Evolutionary conservation across 2,329 filamentous ascomycete species (phyloP), one percentile per base, ranked within the genome.

Genomic region (Arthroderma sp.): DNA sequence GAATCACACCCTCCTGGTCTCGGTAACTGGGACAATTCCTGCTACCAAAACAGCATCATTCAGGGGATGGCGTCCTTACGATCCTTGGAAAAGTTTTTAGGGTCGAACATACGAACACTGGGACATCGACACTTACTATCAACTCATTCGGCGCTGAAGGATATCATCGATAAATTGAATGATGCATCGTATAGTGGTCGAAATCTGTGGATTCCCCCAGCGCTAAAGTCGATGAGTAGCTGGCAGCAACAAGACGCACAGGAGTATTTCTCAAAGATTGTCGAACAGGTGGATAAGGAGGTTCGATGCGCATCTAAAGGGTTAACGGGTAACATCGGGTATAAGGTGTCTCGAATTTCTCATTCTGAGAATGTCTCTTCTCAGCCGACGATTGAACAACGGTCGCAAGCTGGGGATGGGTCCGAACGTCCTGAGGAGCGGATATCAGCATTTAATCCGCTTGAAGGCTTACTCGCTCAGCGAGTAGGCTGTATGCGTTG

Each of bases 181-280:
- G 73, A 82, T 55, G 65, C 74, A 0, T 66, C 72, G 6, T 85
- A 87, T 55, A 81, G 85, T 49, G 85, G 85, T 5, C 74, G 73
- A 55, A 81, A 80, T 15, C 69, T 95, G 9, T 94, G 85, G 85
- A 87, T 87, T 5, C 84, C 85, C 0, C 68, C 75, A 0, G 77
- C 82, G 44, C 68, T 95, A 38, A 94, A 94, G 63, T 88, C 81
- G 6, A 93, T 96, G 81, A 89, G 82, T 62, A 94, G 85, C 29
- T 94, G 84, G 77, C 84, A 93, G 53, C 91, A 96, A 60, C 91
- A 98, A 63, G 91, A 98, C 64, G 91, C 91, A 4, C 91, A 96
- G 59, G 91, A 98, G 62, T 98, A 96, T 61, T 95, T 85, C 56
- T 89, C 86, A 10, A 93, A 89, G 56, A 73, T 98, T 9, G 64